Conservation (phyloP, 495 filamentous ascomycete genomes). For the Lindgomyces ingoldianus region DNA sequence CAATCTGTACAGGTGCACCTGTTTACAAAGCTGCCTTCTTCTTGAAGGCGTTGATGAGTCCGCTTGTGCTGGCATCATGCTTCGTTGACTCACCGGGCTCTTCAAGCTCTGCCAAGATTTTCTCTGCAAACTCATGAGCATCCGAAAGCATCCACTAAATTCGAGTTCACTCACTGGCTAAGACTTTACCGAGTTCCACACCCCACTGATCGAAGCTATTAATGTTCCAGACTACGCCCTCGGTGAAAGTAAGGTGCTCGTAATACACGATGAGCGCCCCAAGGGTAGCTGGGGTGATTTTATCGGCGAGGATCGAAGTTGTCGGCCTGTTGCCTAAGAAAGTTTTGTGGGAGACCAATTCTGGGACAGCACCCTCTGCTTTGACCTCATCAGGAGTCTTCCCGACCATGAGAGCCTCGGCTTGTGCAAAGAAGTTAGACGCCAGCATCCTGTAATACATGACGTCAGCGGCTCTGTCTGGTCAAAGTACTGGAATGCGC, state of each 20-base stretch:
- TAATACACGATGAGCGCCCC: constrained; percentile 98
- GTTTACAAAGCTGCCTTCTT: constrained; percentile 53
- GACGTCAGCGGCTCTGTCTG: constrained; percentile 8
- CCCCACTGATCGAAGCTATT: constrained; percentile 99
- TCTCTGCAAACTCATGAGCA: constrained; percentile 43
- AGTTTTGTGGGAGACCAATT: constrained; percentile 94
- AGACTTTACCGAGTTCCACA: constrained; percentile 93
- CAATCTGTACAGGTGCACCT: neutral
- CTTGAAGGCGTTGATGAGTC: constrained; percentile 86
- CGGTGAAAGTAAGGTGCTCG: constrained; percentile 96
- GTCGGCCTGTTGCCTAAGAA: constrained; percentile 98
- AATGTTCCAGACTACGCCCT: constrained; percentile 98
- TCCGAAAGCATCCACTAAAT: no score
- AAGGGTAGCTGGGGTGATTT: constrained; percentile 90
- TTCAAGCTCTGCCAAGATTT: constrained; percentile 59
- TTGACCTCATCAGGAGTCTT: constrained; percentile 90
- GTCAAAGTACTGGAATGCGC: neutral
- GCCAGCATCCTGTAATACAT: constrained; percentile 84
- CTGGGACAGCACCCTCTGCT: constrained; percentile 79
- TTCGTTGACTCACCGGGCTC: constrained; percentile 63
- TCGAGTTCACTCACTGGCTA: constrained; percentile 62
- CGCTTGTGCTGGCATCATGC: constrained; percentile 86
- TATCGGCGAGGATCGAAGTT: constrained; percentile 88
- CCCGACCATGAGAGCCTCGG: constrained; percentile 97
- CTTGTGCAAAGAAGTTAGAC: constrained; percentile 97